These are phyloP conservation scores for Leccinum ochraceum DNA, from an alignment of 768 basidiomycete genomes.

Conservation along the genomic window DNA sequence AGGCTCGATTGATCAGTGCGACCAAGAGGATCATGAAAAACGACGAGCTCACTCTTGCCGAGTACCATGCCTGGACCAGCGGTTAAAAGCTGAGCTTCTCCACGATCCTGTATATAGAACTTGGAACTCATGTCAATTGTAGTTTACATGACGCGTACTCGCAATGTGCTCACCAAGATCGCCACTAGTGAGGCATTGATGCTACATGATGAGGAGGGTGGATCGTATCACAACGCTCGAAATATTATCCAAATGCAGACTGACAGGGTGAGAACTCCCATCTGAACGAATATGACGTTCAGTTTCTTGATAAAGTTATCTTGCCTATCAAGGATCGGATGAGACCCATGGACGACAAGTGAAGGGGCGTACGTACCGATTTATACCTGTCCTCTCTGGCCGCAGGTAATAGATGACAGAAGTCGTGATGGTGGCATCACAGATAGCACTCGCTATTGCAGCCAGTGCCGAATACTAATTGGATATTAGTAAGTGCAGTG, in stretches of 20 bases:
- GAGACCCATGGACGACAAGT: neutral
- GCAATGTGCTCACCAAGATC: no score
- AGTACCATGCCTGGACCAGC: no score
- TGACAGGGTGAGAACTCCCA: constrained; percentile 23
- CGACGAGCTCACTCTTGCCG: no score
- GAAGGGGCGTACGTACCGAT: constrained; percentile 10
- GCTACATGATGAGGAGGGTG: no score
- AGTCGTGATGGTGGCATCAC: constrained; percentile 22
- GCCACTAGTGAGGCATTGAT: no score
- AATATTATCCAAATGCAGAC: neutral
- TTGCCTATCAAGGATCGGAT: neutral
- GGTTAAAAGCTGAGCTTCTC: no score
- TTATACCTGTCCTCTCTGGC: constrained; percentile 7
- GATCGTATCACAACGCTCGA: neutral
- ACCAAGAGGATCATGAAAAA: no score
- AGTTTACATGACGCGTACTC: no score
- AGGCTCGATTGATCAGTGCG: no score
- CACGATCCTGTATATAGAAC: no score
- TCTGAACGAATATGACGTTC: constrained; percentile 18
- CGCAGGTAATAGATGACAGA: constrained; percentile 20
- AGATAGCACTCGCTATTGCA: constrained; percentile 20
- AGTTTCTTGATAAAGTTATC: constrained; percentile 15
- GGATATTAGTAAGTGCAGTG: neutral
- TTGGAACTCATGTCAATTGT: no score
- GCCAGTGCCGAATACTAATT: constrained; percentile 13